Evolutionary conservation across 345 rosid genomes (phyloP), one percentile per base, ranked within the genome.

Genomic region (Viola odorata): DNA sequence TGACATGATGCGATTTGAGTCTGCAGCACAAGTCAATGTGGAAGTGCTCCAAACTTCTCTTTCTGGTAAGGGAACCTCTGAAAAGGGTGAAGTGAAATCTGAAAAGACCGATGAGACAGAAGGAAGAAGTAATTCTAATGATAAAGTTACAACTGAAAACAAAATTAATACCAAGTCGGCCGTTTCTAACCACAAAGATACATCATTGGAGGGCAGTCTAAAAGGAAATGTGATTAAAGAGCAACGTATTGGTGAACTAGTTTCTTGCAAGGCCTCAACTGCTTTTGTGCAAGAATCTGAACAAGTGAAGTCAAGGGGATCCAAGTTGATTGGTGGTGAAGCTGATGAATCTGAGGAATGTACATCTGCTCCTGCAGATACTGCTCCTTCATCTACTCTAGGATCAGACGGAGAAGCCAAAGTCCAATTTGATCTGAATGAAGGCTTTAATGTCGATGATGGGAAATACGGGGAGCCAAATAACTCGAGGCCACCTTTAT

Each of bases 381-480:
- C 66, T 23, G 48, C 38, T 71, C 39, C 82, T 61, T 47, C 32
- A 11, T 62, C 77, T 56, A 57, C 64, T 50, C 58, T 56, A 4
- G 84, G 62, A 44, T 64, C 78, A 40, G 82, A 73, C 51, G 62
- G 59, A 66, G 91, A 82, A 57, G 78, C 69, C 45, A 89, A 84
- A 80, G 76, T 89, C 16, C 84, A 73, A 64, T 92, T 92, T 77
- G 98, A 92, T 62, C 64, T 92, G 63, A 92, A 92, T 71, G 94
- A 92, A 82, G 96, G 91, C 58, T 73, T 89, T 45, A 58, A 57
- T 53, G 73, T 74, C 0, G 96, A 89, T 37, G 96, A 89, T 58
- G 76, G 79, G 39, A 79, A 66, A 66, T 63, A 53, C 15, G 80
- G 64, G 45, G 84, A 84, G 58, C 50, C 77, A 5, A 66, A 55